Evolutionary conservation across 108 stramenopile species (phyloP).

Genomic region (Nitzschia putrida): DNA sequence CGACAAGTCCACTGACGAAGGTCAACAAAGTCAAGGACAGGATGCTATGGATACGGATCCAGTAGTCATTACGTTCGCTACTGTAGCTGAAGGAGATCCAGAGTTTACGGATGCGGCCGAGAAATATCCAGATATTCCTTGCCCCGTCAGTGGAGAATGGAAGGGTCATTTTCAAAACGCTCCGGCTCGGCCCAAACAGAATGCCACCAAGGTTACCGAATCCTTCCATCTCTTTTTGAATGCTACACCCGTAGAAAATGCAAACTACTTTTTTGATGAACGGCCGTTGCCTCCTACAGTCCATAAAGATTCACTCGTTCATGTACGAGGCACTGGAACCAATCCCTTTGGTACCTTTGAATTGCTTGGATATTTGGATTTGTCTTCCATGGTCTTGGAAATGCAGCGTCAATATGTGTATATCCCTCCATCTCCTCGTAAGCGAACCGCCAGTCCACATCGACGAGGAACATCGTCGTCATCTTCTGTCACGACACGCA

Average conservation of each 20-base stretch:
- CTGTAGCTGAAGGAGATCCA: conserved; percentile 43
- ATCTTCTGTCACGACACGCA: background rate
- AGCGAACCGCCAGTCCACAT: conserved; percentile 4
- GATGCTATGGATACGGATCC: background rate
- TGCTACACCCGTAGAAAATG: conserved; percentile 54
- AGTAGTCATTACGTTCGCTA: conserved; percentile 25
- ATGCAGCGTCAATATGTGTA: conserved; percentile 76
- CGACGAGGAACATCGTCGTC: background rate
- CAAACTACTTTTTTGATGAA: conserved; percentile 24
- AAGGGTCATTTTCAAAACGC: conserved; percentile 78
- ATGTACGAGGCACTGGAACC: conserved; percentile 47
- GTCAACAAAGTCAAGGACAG: background rate
- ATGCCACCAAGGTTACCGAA: conserved; percentile 48
- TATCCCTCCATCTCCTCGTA: background rate
- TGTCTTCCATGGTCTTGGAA: conserved; percentile 46
- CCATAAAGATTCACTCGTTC: conserved; percentile 12
- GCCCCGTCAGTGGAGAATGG: conserved; percentile 70
- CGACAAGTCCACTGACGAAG: background rate
- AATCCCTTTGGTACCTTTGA: conserved; percentile 88
- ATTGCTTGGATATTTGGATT: conserved; percentile 68
- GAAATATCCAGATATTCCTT: conserved; percentile 5
- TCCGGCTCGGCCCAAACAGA: background rate
- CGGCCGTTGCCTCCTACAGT: conserved; percentile 11
- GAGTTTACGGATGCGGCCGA: conserved; percentile 59
- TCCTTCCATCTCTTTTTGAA: conserved; percentile 76